Evolutionary conservation across 78 protist genomes (phyloP).

Genomic region (Anaeramoeba flamelloides): DNA sequence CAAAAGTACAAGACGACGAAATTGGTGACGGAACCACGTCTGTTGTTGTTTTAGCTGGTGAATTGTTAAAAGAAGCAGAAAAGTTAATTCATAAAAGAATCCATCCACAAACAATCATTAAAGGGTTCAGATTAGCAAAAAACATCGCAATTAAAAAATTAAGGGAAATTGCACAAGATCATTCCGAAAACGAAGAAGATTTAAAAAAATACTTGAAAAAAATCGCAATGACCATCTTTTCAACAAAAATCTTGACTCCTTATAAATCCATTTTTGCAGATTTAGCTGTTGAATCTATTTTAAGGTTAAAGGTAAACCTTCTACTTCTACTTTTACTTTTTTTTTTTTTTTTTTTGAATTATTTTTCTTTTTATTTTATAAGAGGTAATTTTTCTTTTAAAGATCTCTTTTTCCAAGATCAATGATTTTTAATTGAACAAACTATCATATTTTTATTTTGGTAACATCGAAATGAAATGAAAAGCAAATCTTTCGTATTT

Average conservation of each 20-base stretch:
- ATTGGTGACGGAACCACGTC: constrained; percentile 95
- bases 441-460: too few relatives aligned
- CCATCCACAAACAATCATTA: constrained; percentile 90
- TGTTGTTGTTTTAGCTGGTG: constrained; percentile 88
- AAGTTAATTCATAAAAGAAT: constrained; percentile 62
- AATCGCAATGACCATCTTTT: constrained; percentile 89
- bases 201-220: constrained; percentile 67
- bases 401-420: too few relatives aligned
- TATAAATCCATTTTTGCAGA: too few relatives aligned
- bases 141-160: constrained; percentile 16
- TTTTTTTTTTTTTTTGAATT: too few relatives aligned
- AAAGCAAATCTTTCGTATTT: too few relatives aligned
- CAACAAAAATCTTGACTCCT: constrained; percentile 65
- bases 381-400: too few relatives aligned
- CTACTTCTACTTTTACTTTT: too few relatives aligned
- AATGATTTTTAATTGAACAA: too few relatives aligned
- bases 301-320: constrained; percentile 43
- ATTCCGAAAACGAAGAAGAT: constrained; percentile 44
- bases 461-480: too few relatives aligned
- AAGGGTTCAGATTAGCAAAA: not conserved
- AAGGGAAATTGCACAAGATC: constrained; percentile 54
- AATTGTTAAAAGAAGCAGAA: constrained; percentile 89
- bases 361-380: too few relatives aligned
- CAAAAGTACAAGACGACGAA: constrained; percentile 87
- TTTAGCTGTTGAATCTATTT: constrained; percentile 85